A percentile compares a stretch with the other conserved stretches of the same genome.
These are phyloP conservation scores for Phytophthora nicotianae DNA, from an alignment of 352 stramenopile genomes.

Conservation along the genomic window DNA sequence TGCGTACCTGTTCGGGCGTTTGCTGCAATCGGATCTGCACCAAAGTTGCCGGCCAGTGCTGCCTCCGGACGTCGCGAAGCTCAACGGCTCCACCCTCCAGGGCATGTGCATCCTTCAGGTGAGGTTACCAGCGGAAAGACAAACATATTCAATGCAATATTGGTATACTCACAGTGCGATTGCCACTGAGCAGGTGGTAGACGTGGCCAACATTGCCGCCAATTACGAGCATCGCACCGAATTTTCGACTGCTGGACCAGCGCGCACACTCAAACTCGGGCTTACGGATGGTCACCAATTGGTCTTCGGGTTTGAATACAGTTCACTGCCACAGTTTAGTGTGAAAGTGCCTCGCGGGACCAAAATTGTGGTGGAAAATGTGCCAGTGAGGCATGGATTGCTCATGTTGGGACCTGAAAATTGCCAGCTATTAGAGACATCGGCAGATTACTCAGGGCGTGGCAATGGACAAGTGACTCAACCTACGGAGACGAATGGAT, in stretches of 20 bases:
- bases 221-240: conserved; percentile 76
- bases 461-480: conserved; percentile 16
- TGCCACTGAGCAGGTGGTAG: conserved; percentile 56
- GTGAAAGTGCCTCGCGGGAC: conserved; percentile 58
- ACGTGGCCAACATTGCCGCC: conserved; percentile 82
- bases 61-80: conserved; percentile 44
- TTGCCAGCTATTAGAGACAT: conserved; percentile 61
- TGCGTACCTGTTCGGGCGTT: conserved; percentile 62
- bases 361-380: conserved; percentile 76
- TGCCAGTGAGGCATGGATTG: conserved; percentile 71
- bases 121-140: neutral
- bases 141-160: neutral
- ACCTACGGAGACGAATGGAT: conserved; percentile 13
- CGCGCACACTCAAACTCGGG: conserved; percentile 82
- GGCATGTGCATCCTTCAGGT: conserved; percentile 82
- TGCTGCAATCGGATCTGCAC: conserved; percentile 70
- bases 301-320: conserved; percentile 78
- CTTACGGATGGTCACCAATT: conserved; percentile 82
- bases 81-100: conserved; percentile 62
- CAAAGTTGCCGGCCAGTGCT: conserved; percentile 70
- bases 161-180: conserved; percentile 1
- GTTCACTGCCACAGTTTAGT: conserved; percentile 56
- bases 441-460: conserved; percentile 31
- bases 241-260: conserved; percentile 52
- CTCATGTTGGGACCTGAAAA: conserved; percentile 71